These are phyloP conservation scores for Hymenoscyphus linearis DNA, from an alignment of 2,329 filamentous ascomycete species.

Conservation along the genomic window DNA sequence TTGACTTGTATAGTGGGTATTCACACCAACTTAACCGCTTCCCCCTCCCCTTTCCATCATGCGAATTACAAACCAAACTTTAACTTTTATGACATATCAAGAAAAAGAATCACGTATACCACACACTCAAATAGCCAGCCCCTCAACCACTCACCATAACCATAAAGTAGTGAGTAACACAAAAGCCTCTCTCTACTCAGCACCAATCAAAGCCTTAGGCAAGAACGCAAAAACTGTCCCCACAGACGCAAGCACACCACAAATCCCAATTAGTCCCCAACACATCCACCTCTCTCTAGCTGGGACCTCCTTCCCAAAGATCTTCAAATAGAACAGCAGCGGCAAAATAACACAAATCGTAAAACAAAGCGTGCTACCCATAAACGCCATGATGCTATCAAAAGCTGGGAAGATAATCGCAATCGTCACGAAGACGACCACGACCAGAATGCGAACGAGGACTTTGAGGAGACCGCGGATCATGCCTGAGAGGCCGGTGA, in stretches of 20 bases:
- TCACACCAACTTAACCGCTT: background rate
- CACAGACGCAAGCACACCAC: conserved; percentile 62
- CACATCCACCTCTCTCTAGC: conserved; percentile 58
- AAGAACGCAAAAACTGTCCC: conserved; percentile 87
- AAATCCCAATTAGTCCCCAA: conserved; percentile 65
- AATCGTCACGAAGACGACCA: conserved; percentile 70
- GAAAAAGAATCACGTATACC: no score
- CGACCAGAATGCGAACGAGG: conserved; percentile 57
- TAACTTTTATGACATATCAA: no score
- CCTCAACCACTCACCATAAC: background rate
- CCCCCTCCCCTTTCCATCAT: background rate
- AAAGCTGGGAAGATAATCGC: conserved; percentile 65
- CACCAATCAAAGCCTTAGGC: conserved; percentile 68
- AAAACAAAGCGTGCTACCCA: conserved; percentile 87
- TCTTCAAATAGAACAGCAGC: conserved; percentile 81
- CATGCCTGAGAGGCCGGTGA: conserved; percentile 50
- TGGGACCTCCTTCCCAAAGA: conserved; percentile 71
- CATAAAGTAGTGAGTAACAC: no score
- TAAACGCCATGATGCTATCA: conserved; percentile 67
- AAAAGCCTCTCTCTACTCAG: conserved; percentile 30
- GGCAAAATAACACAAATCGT: conserved; percentile 92
- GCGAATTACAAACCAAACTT: background rate
- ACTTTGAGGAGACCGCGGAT: conserved; percentile 55
- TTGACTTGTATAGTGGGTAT: no score
- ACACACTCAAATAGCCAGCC: background rate